Evolutionary conservation across 2,329 filamentous ascomycete genomes (phyloP).

Genomic region (Lachnellula occidentalis): DNA sequence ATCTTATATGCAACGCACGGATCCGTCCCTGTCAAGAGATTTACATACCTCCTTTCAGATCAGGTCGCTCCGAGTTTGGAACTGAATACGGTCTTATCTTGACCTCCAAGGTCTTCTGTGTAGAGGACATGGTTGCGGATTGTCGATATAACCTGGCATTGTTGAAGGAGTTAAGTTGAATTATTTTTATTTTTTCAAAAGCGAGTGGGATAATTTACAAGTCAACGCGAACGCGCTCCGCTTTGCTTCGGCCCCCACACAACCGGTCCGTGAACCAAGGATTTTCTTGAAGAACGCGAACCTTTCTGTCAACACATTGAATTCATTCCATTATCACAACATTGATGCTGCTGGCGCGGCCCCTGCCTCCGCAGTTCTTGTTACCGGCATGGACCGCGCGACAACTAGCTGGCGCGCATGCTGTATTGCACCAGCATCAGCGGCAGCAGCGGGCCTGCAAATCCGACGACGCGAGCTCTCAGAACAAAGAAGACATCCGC

Average conservation of each 20-base stretch:
- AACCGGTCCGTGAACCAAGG: background rate
- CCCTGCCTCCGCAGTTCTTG: constrained; percentile 38
- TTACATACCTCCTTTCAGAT: constrained; percentile 23
- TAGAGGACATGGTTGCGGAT: constrained; percentile 19
- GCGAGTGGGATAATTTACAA: background rate
- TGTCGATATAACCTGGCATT: background rate
- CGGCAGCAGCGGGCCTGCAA: constrained; percentile 13
- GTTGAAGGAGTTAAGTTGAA: background rate
- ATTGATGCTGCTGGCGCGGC: constrained; percentile 41
- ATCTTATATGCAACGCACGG: too few relatives aligned
- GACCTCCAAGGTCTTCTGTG: constrained; percentile 28
- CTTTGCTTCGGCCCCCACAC: background rate
- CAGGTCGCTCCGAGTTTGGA: constrained; percentile 25
- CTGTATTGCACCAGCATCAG: background rate
- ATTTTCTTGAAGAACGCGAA: too few relatives aligned
- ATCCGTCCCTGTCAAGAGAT: too few relatives aligned
- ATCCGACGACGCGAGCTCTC: constrained; percentile 2
- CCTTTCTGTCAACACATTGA: background rate
- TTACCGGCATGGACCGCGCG: constrained; percentile 35
- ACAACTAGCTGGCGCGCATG: constrained; percentile 23
- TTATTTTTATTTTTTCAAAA: background rate
- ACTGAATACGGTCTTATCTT: constrained; percentile 29
- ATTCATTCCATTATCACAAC: constrained; percentile 22
- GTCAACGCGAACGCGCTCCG: background rate
- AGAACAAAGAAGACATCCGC: background rate